Base-by-base conservation (phyloP, 331 rosid genomes). In the Arachis monticola region DNA sequence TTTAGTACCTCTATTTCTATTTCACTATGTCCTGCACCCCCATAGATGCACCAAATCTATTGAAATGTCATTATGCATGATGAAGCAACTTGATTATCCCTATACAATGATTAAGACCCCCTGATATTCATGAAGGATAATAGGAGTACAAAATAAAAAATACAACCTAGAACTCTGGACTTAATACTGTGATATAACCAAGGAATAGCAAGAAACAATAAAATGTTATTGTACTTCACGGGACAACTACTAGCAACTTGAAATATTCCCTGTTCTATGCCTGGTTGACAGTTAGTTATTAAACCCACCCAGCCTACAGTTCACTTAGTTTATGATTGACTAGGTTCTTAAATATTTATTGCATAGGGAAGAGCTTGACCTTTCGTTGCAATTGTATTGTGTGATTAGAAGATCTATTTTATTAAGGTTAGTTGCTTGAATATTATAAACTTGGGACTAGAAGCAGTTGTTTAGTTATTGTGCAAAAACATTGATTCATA, bases 301-400 rank as follows among this genome's bases (percentile, higher is more conserved):
- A 35, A 35, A 35, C 40, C 2, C 40, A 35, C 4, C 40, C 40
- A 4, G 40, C 40, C 40, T 35, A 4, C 22, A 17, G 22, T 17
- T 1, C 3, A 35, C 40, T 35, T 4, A 35, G 4, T 35, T 35
- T 35, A 35, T 35, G 40, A 2, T 35, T 35, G 40, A 35, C 40
- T 35, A 35, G 40, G 40, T 35, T 35, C 40, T 4, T 35, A 53
- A 14, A 35, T 55, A 56, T 22, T 22, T 22, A 22, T 31, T 35
- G 44, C 14, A 22, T 48, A 6, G 48, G 32, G 9, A 6, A 12
- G 27, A 44, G 67, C 17, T 50, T 62, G 10, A 62, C n/a, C 45
- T 74, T 73, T 50, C 35, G 62, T 11, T 48, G 32, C 55, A 38
- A 62, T 61, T 51, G 40, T 74, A n/a, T 51, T 73, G 50, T 14